Conservation (phyloP, 2,329 filamentous ascomycete species). For the Pseudocercospora fijiensis region DNA sequence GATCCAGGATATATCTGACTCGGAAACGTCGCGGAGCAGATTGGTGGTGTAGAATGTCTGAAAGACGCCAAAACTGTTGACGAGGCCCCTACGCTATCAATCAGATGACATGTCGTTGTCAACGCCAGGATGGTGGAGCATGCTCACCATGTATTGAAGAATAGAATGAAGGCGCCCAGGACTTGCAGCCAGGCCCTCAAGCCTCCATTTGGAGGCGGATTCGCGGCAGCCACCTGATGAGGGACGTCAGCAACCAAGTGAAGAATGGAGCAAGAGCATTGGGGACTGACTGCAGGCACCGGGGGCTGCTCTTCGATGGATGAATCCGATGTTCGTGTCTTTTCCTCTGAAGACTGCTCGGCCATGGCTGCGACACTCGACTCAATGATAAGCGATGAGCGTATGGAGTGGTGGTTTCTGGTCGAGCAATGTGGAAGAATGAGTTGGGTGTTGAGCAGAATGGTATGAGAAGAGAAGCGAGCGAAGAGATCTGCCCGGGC, state of each 20-base stretch:
- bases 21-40: conserved; percentile 27
- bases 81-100: conserved; percentile 6
- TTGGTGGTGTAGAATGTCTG: conserved; percentile 48
- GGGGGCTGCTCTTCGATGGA: background rate
- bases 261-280: no score
- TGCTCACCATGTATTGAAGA: conserved; percentile 45
- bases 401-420: background rate
- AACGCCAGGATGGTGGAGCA: no score
- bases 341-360: background rate
- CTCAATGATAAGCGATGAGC: background rate
- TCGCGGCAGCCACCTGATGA: background rate
- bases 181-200: conserved; percentile 49
- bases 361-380: background rate
- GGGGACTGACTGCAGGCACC: background rate
- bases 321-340: background rate
- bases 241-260: no score
- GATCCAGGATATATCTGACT: conserved; percentile 48
- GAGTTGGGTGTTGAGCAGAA: background rate
- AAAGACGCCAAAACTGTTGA: conserved; percentile 48
- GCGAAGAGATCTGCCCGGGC: background rate
- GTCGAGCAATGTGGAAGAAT: background rate
- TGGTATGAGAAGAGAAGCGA: background rate
- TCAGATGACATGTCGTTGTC: no score
- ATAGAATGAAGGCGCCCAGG: conserved; percentile 45
- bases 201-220: conserved; percentile 43